phyloP scores from a whole-genome alignment of 1,139 yeast species.

The Kazachstania sp. region DNA sequence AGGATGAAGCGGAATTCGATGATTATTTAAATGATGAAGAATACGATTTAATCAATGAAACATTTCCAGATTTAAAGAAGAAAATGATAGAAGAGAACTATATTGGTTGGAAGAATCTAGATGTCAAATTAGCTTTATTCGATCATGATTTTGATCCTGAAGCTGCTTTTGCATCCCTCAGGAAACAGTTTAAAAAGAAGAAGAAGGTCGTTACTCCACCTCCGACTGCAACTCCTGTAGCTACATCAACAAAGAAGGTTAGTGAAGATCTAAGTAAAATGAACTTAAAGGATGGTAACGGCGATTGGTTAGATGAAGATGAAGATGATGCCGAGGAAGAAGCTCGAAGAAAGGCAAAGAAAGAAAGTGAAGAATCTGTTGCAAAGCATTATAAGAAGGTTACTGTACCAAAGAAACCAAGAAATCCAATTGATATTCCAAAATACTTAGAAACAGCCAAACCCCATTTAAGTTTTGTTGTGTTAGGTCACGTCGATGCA shows the following conservation, averaged over 20 bases:
- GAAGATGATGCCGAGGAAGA: constrained; percentile 12
- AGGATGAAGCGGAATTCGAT: constrained; percentile 31
- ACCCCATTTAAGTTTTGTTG: constrained; percentile 71
- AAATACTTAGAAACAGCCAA: constrained; percentile 36
- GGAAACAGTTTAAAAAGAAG: constrained; percentile 24
- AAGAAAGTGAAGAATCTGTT: constrained; percentile 10
- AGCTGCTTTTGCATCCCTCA: constrained; percentile 21
- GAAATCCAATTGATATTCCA: constrained; percentile 32
- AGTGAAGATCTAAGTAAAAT: constrained; percentile 1
- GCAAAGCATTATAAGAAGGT: constrained; percentile 20
- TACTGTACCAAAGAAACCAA: constrained; percentile 32
- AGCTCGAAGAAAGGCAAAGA: constrained; percentile 3
- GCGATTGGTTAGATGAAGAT: constrained; percentile 4
- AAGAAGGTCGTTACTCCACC: constrained; percentile 8
- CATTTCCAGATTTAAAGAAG: constrained; percentile 23
- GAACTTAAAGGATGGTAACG: background rate
- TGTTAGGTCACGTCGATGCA: constrained; percentile 95
- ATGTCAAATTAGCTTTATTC: constrained; percentile 26
- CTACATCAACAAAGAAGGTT: background rate
- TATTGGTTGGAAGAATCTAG: constrained; percentile 27
- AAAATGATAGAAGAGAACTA: constrained; percentile 19
- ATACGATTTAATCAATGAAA: constrained; percentile 26
- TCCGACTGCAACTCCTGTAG: background rate
- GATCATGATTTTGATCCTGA: constrained; percentile 25
- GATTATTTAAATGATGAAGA: constrained; percentile 32